These are phyloP conservation scores for Pythium phragmiticola DNA, from an alignment of 352 stramenopile genomes.

Conservation along the genomic window DNA sequence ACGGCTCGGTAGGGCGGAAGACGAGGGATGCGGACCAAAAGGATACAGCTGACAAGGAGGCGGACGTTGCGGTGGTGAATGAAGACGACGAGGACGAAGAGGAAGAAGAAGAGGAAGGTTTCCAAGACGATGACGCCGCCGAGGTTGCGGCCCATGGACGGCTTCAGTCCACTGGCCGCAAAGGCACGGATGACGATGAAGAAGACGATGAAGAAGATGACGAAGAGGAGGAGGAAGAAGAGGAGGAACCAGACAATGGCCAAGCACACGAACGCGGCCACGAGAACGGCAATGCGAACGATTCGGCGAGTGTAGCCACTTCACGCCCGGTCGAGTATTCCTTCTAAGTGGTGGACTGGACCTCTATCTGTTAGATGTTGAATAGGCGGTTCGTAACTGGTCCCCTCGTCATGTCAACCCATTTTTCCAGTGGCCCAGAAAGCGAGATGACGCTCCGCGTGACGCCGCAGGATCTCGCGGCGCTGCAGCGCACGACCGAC, in stretches of 20 bases:
- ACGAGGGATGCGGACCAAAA: background rate
- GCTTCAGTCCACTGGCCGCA: constrained; percentile 3
- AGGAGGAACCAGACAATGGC: background rate
- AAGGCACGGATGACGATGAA: constrained; percentile 18
- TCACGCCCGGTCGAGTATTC: constrained; percentile 26
- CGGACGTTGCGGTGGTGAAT: constrained; percentile 9
- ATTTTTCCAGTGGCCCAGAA: constrained; percentile 8
- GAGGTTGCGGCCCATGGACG: constrained; percentile 26
- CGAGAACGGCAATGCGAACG: constrained; percentile 26
- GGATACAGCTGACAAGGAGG: background rate
- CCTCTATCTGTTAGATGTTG: constrained; percentile 3
- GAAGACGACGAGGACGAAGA: constrained; percentile 22
- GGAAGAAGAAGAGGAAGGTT: constrained; percentile 21
- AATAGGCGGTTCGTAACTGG: constrained; percentile 19
- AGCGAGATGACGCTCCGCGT: constrained; percentile 30
- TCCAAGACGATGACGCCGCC: constrained; percentile 26
- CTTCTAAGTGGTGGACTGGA: constrained; percentile 19
- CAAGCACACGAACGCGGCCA: constrained; percentile 35
- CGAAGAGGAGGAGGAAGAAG: constrained; percentile 41
- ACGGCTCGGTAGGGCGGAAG: background rate
- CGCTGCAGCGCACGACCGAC: constrained; percentile 67
- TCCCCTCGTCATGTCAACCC: constrained; percentile 11
- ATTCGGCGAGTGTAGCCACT: constrained; percentile 8
- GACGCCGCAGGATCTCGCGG: constrained; percentile 50
- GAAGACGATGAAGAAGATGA: constrained; percentile 35